A percentile compares a stretch with the other conserved stretches of the same genome.
Evolutionary conservation across 2,329 filamentous ascomycete species (phyloP).

Genomic region (Ceratocystis diversiconidia): DNA sequence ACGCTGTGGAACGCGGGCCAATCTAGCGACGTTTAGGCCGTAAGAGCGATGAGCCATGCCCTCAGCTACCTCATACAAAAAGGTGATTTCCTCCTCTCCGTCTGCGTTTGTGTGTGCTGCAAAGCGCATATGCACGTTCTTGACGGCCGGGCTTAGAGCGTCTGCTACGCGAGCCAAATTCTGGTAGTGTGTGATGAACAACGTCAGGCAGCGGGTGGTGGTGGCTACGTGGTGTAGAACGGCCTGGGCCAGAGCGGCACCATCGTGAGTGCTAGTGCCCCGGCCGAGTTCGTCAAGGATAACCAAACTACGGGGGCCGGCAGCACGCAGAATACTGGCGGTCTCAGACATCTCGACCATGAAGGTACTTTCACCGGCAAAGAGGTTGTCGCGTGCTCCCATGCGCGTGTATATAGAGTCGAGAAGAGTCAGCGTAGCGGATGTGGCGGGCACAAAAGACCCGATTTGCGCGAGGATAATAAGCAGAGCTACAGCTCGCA

Average conservation of each 20-base stretch:
- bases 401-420: conserved; percentile 93
- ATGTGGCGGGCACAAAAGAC: conserved; percentile 74
- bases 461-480: conserved; percentile 90
- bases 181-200: conserved; percentile 98
- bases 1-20: conserved; percentile 65
- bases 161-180: conserved; percentile 57
- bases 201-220: conserved; percentile 59
- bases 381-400: conserved; percentile 91
- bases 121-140: conserved; percentile 93
- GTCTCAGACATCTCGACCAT: conserved; percentile 97
- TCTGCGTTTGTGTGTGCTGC: conserved; percentile 31
- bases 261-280: conserved; percentile 89
- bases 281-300: conserved; percentile 90
- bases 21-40: conserved; percentile 77
- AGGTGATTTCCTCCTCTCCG: conserved; percentile 62
- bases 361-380: conserved; percentile 88
- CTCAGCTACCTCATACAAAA: conserved; percentile 81
- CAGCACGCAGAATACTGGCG: conserved; percentile 75
- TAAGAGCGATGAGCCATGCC: conserved; percentile 91
- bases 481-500: conserved; percentile 81
- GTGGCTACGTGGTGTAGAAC: conserved; percentile 75
- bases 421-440: conserved; percentile 61
- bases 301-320: conserved; percentile 69
- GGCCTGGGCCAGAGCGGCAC: conserved; percentile 85
- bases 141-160: conserved; percentile 50